These are phyloP conservation scores for Microbotryomycetes sp. DNA, from an alignment of 1,284 basidiomycete species.

Conservation along the genomic window DNA sequence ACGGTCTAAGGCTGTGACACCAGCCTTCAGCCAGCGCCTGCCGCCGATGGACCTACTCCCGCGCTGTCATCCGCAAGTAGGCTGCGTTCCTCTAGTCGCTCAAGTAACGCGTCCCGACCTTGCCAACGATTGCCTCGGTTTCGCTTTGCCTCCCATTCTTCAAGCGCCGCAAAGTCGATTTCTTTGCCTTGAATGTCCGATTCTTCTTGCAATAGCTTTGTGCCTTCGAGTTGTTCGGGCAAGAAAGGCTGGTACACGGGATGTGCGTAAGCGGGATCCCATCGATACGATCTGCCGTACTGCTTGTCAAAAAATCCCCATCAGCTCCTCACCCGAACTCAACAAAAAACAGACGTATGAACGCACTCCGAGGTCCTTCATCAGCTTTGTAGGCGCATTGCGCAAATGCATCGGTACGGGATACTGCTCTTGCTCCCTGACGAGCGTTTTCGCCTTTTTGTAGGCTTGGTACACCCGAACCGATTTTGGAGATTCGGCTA, in stretches of 20 bases:
- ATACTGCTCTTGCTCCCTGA: slow-evolving; percentile 47
- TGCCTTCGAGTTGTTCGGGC: slow-evolving; percentile 42
- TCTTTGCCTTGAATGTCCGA: slow-evolving; percentile 52
- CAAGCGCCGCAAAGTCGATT: slow-evolving; percentile 67
- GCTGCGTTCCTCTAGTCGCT: no score
- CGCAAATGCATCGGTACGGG: slow-evolving; percentile 67
- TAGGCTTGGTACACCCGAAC: slow-evolving; percentile 72
- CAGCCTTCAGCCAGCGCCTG: no score
- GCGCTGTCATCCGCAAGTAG: no score
- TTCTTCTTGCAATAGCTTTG: slow-evolving; percentile 51
- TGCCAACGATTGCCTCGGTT: slow-evolving; percentile 61
- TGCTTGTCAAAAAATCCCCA: not conserved
- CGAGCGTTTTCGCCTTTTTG: slow-evolving; percentile 43
- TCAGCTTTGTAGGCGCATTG: slow-evolving; percentile 77
- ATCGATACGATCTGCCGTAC: slow-evolving; percentile 42
- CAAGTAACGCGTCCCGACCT: slow-evolving; percentile 44
- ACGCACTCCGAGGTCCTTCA: slow-evolving; percentile 73
- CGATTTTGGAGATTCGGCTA: slow-evolving; percentile 74
- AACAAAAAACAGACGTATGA: slow-evolving; percentile 49
- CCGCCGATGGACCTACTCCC: no score
- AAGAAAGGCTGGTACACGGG: slow-evolving; percentile 47
- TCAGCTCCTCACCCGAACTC: no score
- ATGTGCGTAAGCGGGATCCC: slow-evolving; percentile 68
- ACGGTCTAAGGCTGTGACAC: no score
- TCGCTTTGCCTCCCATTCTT: slow-evolving; percentile 60